Evolutionary conservation across 305 asterid genomes (phyloP).

Genomic region (Solanum aculeatissimum): DNA sequence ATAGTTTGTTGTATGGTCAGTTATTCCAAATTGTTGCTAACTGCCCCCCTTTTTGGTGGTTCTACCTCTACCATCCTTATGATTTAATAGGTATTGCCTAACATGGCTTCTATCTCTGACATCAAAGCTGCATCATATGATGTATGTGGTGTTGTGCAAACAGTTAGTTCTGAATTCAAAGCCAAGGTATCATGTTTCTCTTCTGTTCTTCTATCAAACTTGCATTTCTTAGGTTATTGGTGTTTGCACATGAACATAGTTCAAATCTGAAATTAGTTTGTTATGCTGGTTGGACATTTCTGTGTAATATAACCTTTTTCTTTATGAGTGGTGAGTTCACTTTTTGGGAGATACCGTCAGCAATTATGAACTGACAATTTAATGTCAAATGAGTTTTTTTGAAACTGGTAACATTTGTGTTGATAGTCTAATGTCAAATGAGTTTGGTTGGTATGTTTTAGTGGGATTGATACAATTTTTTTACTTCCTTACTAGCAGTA

Average conservation of each 20-base stretch:
- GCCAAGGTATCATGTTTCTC: slow-evolving; percentile 47
- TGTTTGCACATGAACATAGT: not conserved
- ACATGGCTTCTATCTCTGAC: slow-evolving; percentile 78
- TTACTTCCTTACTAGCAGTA: not conserved
- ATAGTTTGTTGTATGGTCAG: not conserved
- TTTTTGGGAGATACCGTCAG: not conserved
- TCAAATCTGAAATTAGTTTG: not conserved
- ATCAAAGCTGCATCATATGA: slow-evolving; percentile 83
- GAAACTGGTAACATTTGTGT: too few relatives aligned
- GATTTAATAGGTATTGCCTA: slow-evolving; percentile 69
- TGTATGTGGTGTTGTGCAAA: slow-evolving; percentile 67
- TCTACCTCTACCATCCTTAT: not conserved
- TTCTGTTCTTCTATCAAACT: not conserved
- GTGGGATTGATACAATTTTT: not conserved
- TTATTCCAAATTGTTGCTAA: slow-evolving; percentile 5
- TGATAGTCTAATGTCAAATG: not conserved
- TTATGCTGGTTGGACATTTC: not conserved
- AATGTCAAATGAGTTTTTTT: not conserved
- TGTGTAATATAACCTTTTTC: not conserved
- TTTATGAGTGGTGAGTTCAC: not conserved
- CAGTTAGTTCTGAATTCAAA: slow-evolving; percentile 48
- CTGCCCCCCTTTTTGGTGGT: not conserved
- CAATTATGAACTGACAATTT: not conserved
- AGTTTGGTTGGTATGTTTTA: not conserved
- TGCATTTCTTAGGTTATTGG: not conserved